Evolutionary conservation across 108 stramenopile genomes (phyloP).

Genomic region (Pseudonitzschia multistriata): DNA sequence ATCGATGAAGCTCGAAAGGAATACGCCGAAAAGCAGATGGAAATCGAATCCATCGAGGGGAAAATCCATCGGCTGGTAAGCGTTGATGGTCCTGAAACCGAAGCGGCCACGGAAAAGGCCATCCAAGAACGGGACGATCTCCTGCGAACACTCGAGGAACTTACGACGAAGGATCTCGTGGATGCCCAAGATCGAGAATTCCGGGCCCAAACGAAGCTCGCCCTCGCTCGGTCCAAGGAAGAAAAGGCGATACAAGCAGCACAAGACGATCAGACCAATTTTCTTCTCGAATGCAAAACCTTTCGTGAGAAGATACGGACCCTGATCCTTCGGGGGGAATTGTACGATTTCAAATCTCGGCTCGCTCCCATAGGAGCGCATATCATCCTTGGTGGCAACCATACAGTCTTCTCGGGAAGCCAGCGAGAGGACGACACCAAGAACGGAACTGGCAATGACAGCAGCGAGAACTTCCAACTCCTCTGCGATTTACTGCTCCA

Average conservation of each 20-base stretch:
- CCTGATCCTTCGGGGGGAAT: slow-evolving; percentile 1
- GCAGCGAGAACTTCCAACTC: background rate
- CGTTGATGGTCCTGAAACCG: background rate
- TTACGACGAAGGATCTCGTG: background rate
- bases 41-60: slow-evolving; percentile 2
- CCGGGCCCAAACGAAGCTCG: background rate
- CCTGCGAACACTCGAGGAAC: background rate
- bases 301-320: background rate
- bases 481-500: background rate
- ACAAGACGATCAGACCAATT: background rate
- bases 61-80: background rate
- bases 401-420: background rate
- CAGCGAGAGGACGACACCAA: background rate
- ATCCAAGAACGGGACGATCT: background rate
- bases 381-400: background rate
- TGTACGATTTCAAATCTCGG: background rate
- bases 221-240: background rate
- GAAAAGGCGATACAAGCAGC: background rate
- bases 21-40: background rate
- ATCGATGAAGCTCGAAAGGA: slow-evolving; percentile 3
- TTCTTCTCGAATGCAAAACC: background rate
- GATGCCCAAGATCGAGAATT: background rate
- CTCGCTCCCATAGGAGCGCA: background rate
- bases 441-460: background rate
- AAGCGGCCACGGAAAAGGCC: background rate